Conservation (phyloP, 2,329 filamentous ascomycete species). For the Colletotrichum truncatum region DNA sequence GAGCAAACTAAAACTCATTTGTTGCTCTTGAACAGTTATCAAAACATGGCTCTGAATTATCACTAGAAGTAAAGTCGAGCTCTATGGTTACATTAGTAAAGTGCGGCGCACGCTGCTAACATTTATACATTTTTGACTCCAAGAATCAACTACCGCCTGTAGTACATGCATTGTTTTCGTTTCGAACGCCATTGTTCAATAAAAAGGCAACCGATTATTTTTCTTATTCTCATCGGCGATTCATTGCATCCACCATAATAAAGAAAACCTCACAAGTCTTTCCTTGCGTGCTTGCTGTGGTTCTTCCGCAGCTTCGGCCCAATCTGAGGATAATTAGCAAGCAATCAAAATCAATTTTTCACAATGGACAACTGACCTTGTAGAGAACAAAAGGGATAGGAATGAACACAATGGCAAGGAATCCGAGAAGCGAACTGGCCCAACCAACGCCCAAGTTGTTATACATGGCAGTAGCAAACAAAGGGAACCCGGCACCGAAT, state of each 20-base stretch:
- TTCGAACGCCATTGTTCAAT: too few relatives aligned
- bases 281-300: conserved; percentile 11
- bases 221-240: too few relatives aligned
- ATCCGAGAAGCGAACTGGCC: conserved; percentile 30
- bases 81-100: too few relatives aligned
- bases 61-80: too few relatives aligned
- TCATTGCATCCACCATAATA: too few relatives aligned
- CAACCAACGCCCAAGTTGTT: conserved; percentile 29
- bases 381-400: conserved; percentile 4
- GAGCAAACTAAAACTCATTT: too few relatives aligned
- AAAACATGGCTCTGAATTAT: too few relatives aligned
- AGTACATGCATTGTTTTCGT: too few relatives aligned
- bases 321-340: not conserved
- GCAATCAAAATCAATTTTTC: accelerated
- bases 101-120: too few relatives aligned
- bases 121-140: too few relatives aligned
- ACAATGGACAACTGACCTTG: not conserved
- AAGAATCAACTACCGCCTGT: too few relatives aligned
- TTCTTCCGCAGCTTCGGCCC: not conserved
- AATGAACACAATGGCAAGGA: conserved; percentile 1
- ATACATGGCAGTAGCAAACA: conserved; percentile 32
- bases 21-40: accelerated
- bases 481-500: conserved; percentile 23
- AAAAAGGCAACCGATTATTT: too few relatives aligned
- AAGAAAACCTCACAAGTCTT: not conserved